These are phyloP conservation scores for Triglochin maritima DNA, from an alignment of 106 monocot species.

Conservation along the genomic window DNA sequence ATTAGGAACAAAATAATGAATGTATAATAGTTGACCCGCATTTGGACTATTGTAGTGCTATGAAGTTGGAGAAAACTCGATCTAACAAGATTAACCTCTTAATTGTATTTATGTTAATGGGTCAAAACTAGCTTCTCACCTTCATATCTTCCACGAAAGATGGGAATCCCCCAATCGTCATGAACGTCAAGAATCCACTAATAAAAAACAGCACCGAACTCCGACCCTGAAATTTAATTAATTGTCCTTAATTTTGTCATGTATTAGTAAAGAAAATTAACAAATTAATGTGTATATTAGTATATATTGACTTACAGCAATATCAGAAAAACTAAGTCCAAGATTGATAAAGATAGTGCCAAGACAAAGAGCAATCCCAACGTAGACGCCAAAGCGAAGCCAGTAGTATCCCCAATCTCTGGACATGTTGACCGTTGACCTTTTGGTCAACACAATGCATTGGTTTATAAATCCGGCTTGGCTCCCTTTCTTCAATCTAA, in stretches of 20 bases:
- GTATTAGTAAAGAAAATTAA: not conserved
- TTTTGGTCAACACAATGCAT: slow-evolving; percentile 27
- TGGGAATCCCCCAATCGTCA: slow-evolving; percentile 37
- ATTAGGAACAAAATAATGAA: no score
- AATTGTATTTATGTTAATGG: no score
- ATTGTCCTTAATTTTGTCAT: not conserved
- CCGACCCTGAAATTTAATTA: slow-evolving; percentile 7
- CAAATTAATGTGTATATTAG: not conserved
- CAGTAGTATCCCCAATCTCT: slow-evolving; percentile 67
- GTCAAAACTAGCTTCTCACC: no score
- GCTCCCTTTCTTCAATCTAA: slow-evolving; percentile 20
- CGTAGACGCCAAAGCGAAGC: slow-evolving; percentile 43
- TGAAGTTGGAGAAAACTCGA: no score
- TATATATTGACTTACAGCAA: not conserved
- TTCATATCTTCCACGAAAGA: slow-evolving; percentile 41
- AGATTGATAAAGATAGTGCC: slow-evolving; percentile 41
- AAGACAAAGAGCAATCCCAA: slow-evolving; percentile 30
- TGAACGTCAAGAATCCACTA: slow-evolving; percentile 28
- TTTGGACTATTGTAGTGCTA: no score
- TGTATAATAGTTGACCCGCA: no score
- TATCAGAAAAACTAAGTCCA: slow-evolving; percentile 39
- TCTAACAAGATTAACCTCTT: no score
- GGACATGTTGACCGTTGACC: slow-evolving; percentile 63
- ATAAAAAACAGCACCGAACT: slow-evolving; percentile 22
- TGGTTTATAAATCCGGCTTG: slow-evolving; percentile 36